These are phyloP conservation scores for Suhomyces kunorum DNA, from an alignment of 1,139 yeast genomes.

Conservation along the genomic window DNA sequence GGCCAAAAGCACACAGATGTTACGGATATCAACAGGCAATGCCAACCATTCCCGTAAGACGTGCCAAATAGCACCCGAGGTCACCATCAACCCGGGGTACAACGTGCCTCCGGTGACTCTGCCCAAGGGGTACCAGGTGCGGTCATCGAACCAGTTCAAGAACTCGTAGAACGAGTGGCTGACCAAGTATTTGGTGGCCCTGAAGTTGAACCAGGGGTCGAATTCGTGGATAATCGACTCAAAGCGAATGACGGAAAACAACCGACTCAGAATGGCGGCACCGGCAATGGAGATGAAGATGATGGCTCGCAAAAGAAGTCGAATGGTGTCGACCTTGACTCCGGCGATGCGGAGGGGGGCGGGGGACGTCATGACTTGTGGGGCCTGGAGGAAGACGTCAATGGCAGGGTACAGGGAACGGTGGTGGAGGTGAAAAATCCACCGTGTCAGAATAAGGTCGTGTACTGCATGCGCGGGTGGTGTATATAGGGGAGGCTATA, in stretches of 20 bases:
- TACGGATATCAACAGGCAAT: conserved; percentile 90
- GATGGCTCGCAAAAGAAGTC: conserved; percentile 57
- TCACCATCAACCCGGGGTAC: conserved; percentile 98
- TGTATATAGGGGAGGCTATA: background rate
- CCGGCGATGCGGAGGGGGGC: conserved; percentile 32
- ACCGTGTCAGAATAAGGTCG: conserved; percentile 12
- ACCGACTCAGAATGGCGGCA: conserved; percentile 88
- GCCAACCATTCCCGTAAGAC: conserved; percentile 61
- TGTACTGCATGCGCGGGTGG: conserved; percentile 5
- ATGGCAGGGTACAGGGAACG: background rate
- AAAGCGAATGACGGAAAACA: conserved; percentile 78
- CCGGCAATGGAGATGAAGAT: conserved; percentile 76
- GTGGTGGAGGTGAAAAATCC: conserved; percentile 10
- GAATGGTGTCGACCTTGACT: conserved; percentile 40
- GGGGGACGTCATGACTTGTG: conserved; percentile 11
- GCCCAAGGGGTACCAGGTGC: conserved; percentile 99
- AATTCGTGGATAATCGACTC: conserved; percentile 98
- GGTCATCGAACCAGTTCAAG: conserved; percentile 97
- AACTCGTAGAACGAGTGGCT: conserved; percentile 84
- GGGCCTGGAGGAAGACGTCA: background rate
- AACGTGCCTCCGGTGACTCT: conserved; percentile 98
- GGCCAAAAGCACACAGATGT: conserved; percentile 92
- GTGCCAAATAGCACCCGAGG: conserved; percentile 88
- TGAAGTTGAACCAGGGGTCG: conserved; percentile 97
- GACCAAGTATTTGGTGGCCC: conserved; percentile 91